A percentile compares a stretch with the other conserved stretches of the same genome.
phyloP scores from a whole-genome alignment of 202 grass and related monocot genomes.

The Musa balbisiana region DNA sequence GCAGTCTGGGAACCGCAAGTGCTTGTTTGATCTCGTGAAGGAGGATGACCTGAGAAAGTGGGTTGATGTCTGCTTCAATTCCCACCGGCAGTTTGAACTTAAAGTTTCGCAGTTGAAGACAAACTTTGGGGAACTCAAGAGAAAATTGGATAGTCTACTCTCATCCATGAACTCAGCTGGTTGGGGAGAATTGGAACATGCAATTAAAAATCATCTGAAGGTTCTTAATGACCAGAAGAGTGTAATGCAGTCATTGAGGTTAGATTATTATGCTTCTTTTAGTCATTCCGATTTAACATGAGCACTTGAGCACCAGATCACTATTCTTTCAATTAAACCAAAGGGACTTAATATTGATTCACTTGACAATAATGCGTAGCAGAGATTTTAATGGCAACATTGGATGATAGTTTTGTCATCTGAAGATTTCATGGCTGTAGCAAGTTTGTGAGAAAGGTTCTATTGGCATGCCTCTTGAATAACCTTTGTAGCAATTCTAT shows the following conservation, averaged over 20 bases:
- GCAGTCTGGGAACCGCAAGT: conserved; percentile 46
- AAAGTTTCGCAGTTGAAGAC: conserved; percentile 61
- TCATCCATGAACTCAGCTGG: conserved; percentile 54
- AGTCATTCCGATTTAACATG: neutral
- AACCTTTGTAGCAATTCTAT: no score
- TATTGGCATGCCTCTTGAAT: no score
- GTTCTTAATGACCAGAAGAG: conserved; percentile 73
- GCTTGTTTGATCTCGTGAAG: conserved; percentile 75
- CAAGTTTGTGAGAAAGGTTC: no score
- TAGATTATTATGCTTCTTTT: conserved; percentile 8
- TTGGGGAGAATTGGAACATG: conserved; percentile 63
- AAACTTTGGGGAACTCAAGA: conserved; percentile 71
- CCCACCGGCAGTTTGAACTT: conserved; percentile 58
- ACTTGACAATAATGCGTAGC: no score
- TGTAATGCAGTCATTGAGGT: conserved; percentile 96
- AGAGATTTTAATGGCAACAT: no score
- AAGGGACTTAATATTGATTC: no score
- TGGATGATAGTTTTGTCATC: no score
- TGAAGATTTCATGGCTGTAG: no score
- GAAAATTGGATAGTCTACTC: conserved; percentile 56
- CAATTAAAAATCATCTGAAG: conserved; percentile 63
- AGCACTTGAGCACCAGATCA: neutral
- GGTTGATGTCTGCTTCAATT: conserved; percentile 57
- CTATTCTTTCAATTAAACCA: neutral
- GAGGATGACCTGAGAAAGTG: conserved; percentile 61